A percentile compares a stretch with the other conserved stretches of the same genome.
Conservation (phyloP, 2,329 filamentous ascomycete genomes). For the Penicillium hesseltinei region DNA sequence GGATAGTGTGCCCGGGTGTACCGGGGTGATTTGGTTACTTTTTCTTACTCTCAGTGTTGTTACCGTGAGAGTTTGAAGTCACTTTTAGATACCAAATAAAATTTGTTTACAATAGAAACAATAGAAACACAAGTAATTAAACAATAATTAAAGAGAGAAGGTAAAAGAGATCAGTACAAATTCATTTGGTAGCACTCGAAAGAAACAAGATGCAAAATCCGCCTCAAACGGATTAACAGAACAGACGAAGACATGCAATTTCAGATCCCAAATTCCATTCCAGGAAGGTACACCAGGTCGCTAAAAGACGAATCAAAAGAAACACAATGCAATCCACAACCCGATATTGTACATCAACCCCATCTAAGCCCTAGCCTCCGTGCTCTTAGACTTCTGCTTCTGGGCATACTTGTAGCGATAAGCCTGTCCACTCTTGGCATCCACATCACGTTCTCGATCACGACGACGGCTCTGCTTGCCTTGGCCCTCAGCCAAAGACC, state of each 20-base stretch:
- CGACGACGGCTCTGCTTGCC: conserved; percentile 25
- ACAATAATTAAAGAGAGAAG: neutral
- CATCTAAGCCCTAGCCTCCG: conserved; percentile 15
- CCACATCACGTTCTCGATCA: conserved; percentile 12
- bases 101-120: neutral
- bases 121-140: neutral
- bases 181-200: neutral
- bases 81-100: neutral
- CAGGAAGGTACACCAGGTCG: neutral
- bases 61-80: neutral
- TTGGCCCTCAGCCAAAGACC: conserved; percentile 11
- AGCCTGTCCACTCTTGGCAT: conserved; percentile 30
- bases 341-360: conserved; percentile 3
- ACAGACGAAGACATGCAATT: neutral
- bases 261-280: neutral
- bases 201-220: neutral
- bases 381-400: conserved; percentile 16
- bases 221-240: neutral
- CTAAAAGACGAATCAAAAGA: neutral
- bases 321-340: neutral
- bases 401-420: conserved; percentile 41
- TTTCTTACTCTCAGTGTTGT: neutral
- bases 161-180: neutral
- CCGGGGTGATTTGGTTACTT: neutral
- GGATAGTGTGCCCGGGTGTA: conserved; percentile 2